Evolutionary conservation across 176 grass and related monocot species (phyloP), one percentile per base, ranked within the genome.

Genomic region (Carex pumila): DNA sequence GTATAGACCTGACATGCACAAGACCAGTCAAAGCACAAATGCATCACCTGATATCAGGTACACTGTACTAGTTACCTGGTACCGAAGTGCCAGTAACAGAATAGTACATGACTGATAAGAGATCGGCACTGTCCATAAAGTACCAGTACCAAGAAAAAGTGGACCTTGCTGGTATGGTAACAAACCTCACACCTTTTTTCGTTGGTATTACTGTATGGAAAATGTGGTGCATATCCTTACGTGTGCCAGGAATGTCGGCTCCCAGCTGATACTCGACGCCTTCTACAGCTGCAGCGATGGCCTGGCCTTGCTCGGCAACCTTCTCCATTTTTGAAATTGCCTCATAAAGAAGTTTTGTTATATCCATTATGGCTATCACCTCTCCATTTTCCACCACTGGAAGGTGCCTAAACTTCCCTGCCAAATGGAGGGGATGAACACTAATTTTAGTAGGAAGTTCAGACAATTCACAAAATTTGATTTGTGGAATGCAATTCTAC

Each of bases 321-420:
- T 89, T 93, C 57, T 98, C 95, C 92, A 98, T 94, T 91, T 87
- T 94, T 63, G 91, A 87, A 78, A 98, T 94, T 22, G 92, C 89
- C 22, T 94, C 95, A 21, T 87, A 93, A 54, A 98, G 86, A 79
- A 92, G 94, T 78, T 93, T 98, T 0, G 82, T 94, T 75, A 98
- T 98, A 63, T 98, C 92, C 86, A 98, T 65, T 87, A 98, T 90
- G 61, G 57, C 92, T 87, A 90, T 91, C 79, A 94, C 92, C 86
- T 93, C 89, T 85, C 87, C 92, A 72, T 86, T 80, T 66, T 94
- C 92, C 47, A 98, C 95, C 60, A 98, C 85, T 2, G 92, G 95
- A 87, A 98, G 95, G 61, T 94, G 95, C 83, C 86, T 89, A 90
- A 98, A 98, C 90, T 93, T 98, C 1, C 91, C 95, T 98, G 87